Base-by-base conservation (phyloP, 2,329 filamentous ascomycete species). In the Phoma sp. region DNA sequence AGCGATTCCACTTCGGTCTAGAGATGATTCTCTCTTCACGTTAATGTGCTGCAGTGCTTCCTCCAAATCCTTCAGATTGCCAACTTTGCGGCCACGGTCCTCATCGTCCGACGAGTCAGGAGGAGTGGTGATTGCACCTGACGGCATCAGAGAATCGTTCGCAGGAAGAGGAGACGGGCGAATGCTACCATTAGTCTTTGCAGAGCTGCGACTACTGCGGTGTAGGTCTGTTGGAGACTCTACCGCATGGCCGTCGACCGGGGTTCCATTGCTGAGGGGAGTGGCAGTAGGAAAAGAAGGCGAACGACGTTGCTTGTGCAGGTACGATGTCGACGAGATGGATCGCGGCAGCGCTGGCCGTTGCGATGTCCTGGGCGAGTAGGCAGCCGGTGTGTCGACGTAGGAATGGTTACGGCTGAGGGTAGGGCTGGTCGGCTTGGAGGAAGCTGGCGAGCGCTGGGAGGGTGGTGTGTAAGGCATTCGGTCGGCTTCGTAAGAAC, bases 81-180 rank as follows among this genome's bases (percentile, higher is more conserved):
- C 74, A 55, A 72, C 77, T 64, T 53, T 66, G 24, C 61, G 70
- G 58, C 62, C 85, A 27, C 71, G 87, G 68, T 96, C 91, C 64
- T 96, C 92, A 61, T 96, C 93, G 74, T 93, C 92, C 24, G 88
- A 93, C 30, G 93, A 96, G 67, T 97, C 93, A 8, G 93, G 93
- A 32, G 93, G 93, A 0, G 93, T 97, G 55, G 96, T 90, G 64
- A 96, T 86, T 59, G 91, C 92, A 57, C 91, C 91, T 58, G 86
- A 85, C 37, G 92, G 91, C 74, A 96, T 95, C 60, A 85, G 79
- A 55, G 86, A 83, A 77, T 91, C 86, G 59, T 87, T 90, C 59
- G 91, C 77, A 14, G 91, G 90, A n/a, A 90, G 88, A 13, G 91
- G 91, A 42, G 92, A 96, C 74, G 93, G 90, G 66, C 90, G 86